Conservation (phyloP, 2,329 filamentous ascomycete species). For the Xylariaceae sp. region DNA sequence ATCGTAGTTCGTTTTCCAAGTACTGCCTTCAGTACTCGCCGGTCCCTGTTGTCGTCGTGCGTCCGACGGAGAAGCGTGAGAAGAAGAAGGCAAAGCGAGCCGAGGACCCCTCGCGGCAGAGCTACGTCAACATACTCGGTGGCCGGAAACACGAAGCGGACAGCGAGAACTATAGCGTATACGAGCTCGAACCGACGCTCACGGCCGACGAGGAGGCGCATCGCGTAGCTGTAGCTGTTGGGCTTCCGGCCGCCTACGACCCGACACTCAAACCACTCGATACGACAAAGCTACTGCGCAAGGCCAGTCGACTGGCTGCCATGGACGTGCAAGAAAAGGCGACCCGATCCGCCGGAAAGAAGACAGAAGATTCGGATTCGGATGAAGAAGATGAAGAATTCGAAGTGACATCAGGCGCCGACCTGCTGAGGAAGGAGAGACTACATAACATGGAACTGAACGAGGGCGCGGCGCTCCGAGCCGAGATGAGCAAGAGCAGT, state of each 20-base stretch:
- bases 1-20: conserved; percentile 78
- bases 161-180: conserved; percentile 46
- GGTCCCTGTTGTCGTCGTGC: conserved; percentile 86
- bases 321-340: conserved; percentile 24
- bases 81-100: conserved; percentile 85
- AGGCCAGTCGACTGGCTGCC: conserved; percentile 15
- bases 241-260: conserved; percentile 57
- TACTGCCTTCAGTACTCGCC: conserved; percentile 93
- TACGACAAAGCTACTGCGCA: conserved; percentile 25
- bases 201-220: conserved; percentile 60
- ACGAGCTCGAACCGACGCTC: conserved; percentile 50
- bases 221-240: conserved; percentile 57
- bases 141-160: conserved; percentile 54
- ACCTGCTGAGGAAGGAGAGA: conserved; percentile 40
- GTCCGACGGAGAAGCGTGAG: conserved; percentile 78
- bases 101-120: conserved; percentile 68
- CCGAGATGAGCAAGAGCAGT: conserved; percentile 27
- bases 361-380: conserved; percentile 31
- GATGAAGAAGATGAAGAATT: conserved; percentile 38
- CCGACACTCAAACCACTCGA: conserved; percentile 56
- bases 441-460: conserved; percentile 30
- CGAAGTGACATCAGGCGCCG: conserved; percentile 34
- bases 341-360: conserved; percentile 36
- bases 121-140: conserved; percentile 72
- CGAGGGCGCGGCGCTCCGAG: conserved; percentile 29